These are phyloP conservation scores for Brettanomyces bruxellensis DNA, from an alignment of 805 yeast species.

Conservation along the genomic window DNA sequence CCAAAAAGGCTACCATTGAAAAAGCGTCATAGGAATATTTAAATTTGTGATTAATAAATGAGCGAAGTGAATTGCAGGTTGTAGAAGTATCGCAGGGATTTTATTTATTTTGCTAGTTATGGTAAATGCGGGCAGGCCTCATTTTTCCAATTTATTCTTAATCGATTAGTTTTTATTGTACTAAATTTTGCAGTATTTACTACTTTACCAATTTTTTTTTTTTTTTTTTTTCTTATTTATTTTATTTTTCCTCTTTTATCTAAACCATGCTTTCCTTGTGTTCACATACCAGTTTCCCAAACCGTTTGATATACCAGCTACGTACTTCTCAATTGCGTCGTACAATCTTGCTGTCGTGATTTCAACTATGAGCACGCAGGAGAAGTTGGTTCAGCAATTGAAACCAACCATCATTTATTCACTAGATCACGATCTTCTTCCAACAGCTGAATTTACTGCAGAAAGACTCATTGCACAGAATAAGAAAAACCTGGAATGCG, in stretches of 20 bases:
- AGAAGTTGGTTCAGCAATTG: conserved; percentile 27
- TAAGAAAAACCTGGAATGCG: conserved; percentile 46
- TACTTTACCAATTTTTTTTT: not conserved
- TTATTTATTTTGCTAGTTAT: too few species aligned
- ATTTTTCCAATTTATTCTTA: too few species aligned
- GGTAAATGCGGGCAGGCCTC: too few species aligned
- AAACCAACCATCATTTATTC: conserved; percentile 58
- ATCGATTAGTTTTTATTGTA: not conserved
- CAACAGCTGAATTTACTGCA: conserved; percentile 79
- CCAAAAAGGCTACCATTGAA: conserved; percentile 30
- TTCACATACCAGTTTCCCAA: not conserved
- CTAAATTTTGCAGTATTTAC: not conserved
- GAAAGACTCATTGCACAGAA: conserved; percentile 68
- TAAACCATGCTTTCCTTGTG: not conserved
- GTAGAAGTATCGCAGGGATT: too few species aligned
- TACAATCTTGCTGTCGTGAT: not conserved
- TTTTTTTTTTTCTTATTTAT: not conserved
- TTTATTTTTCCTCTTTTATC: not conserved
- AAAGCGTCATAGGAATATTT: not conserved
- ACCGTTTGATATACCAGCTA: too few species aligned
- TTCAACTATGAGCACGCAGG: conserved; percentile 14
- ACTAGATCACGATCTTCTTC: conserved; percentile 57
- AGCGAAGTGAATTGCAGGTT: too few species aligned
- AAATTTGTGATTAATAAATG: not conserved
- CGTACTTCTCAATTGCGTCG: too few species aligned